These are phyloP conservation scores for Paragyromitra xinjiangensis DNA, from an alignment of 495 filamentous ascomycete genomes.

Conservation along the genomic window DNA sequence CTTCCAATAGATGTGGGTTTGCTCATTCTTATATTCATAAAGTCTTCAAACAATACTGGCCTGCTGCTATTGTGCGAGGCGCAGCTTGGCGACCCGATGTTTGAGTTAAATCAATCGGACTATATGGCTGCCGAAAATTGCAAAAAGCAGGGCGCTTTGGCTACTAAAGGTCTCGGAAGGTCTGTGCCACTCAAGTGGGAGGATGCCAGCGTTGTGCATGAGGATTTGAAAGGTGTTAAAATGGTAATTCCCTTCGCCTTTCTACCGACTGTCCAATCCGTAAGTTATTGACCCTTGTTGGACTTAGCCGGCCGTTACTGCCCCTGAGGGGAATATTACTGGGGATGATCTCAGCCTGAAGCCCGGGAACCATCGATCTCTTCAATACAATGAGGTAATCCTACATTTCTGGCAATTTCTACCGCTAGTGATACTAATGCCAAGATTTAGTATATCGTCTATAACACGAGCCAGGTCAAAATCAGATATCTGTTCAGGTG, in stretches of 20 bases:
- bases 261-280: neutral
- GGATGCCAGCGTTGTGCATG: constrained; percentile 73
- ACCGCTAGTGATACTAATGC: constrained; percentile 6
- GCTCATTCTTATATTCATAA: neutral
- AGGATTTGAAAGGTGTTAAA: constrained; percentile 68
- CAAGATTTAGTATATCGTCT: constrained; percentile 71
- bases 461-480: constrained; percentile 79
- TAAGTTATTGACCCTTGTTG: neutral
- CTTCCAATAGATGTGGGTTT: neutral
- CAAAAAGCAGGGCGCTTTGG: constrained; percentile 66
- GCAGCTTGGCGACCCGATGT: constrained; percentile 77
- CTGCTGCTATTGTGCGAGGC: constrained; percentile 79
- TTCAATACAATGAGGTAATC: constrained; percentile 68
- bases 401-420: neutral
- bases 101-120: constrained; percentile 64
- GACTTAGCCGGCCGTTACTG: constrained; percentile 44
- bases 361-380: constrained; percentile 50
- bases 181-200: constrained; percentile 75
- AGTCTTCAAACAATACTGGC: constrained; percentile 62
- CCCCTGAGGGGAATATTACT: constrained; percentile 37
- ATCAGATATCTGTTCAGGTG: constrained; percentile 80
- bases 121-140: constrained; percentile 72
- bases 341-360: constrained; percentile 26
- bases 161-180: constrained; percentile 73
- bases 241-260: constrained; percentile 60